Percentiles rank a stretch among this genome's conserved stretches.
Evolutionary conservation across 306 rosid genomes (phyloP).

Genomic region (Albizia julibrissin): DNA sequence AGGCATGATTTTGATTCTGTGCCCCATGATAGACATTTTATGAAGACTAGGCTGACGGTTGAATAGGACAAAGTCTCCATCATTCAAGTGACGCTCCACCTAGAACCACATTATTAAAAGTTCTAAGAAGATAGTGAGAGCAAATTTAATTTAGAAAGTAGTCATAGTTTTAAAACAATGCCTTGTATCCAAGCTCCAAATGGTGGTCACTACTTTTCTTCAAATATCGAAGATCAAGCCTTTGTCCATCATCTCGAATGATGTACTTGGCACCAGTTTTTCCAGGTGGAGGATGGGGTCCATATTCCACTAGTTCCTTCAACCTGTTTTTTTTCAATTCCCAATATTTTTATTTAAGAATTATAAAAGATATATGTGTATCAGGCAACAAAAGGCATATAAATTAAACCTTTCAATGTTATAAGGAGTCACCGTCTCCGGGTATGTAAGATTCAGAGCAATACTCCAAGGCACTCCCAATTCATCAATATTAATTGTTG

Average conservation of each 20-base stretch:
- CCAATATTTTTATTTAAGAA: neutral
- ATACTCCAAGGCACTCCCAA: conserved; percentile 99
- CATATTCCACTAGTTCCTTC: conserved; percentile 96
- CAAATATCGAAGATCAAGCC: conserved; percentile 97
- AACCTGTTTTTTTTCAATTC: conserved; percentile 49
- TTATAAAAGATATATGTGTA: neutral
- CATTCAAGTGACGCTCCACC: conserved; percentile 99
- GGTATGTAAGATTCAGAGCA: conserved; percentile 94
- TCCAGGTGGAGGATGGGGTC: conserved; percentile 99
- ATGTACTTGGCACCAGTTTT: conserved; percentile 99
- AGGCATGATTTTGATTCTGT: conserved; percentile 98
- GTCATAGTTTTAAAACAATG: conserved; percentile 22
- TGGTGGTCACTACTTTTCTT: conserved; percentile 99
- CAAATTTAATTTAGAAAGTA: neutral
- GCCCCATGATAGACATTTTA: conserved; percentile 99
- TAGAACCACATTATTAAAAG: conserved; percentile 43
- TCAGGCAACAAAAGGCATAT: conserved; percentile 21
- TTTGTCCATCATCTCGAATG: conserved; percentile 96
- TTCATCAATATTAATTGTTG: conserved; percentile 89
- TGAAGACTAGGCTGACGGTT: conserved; percentile 99
- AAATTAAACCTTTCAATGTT: conserved; percentile 82
- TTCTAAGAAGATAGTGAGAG: conserved; percentile 14
- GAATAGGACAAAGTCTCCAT: conserved; percentile 95
- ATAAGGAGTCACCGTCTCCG: conserved; percentile 98
- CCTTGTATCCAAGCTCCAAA: conserved; percentile 99